Evolutionary conservation across 2,329 filamentous ascomycete genomes (phyloP).

Genomic region (Bipolaris gigantea): DNA sequence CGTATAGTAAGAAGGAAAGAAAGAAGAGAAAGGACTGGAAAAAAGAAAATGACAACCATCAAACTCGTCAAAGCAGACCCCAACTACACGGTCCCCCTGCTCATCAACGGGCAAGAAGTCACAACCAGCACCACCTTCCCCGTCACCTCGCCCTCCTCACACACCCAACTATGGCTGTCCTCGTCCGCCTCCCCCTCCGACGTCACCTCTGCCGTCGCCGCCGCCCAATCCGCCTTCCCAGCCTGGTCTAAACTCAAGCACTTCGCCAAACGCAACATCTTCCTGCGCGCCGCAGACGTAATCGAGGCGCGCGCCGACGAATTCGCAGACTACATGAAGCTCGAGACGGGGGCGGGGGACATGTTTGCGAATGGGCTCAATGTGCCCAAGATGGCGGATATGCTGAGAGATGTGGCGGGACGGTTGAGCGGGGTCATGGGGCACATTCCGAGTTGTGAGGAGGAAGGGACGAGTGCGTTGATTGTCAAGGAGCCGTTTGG

Average conservation of each 20-base stretch:
- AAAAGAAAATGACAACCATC: conserved; percentile 6
- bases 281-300: conserved; percentile 69
- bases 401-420: conserved; percentile 57
- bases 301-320: conserved; percentile 63
- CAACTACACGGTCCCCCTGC: conserved; percentile 48
- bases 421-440: conserved; percentile 54
- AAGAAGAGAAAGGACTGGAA: too few relatives aligned
- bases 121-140: conserved; percentile 55
- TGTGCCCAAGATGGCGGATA: conserved; percentile 45
- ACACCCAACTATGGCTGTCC: conserved; percentile 58
- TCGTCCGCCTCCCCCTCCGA: conserved; percentile 60
- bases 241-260: conserved; percentile 68
- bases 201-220: conserved; percentile 58
- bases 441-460: conserved; percentile 50
- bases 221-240: conserved; percentile 69
- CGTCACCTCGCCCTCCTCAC: conserved; percentile 59
- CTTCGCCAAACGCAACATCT: conserved; percentile 65
- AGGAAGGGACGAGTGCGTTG: conserved; percentile 61
- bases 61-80: conserved; percentile 15
- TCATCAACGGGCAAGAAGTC: conserved; percentile 55
- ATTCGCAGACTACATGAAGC: conserved; percentile 60
- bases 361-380: conserved; percentile 46
- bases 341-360: conserved; percentile 58
- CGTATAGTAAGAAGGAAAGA: too few relatives aligned
- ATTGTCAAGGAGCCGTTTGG: conserved; percentile 76